phyloP scores from a whole-genome alignment of 169 alveolate genomes.

The Plasmodium vivax region DNA sequence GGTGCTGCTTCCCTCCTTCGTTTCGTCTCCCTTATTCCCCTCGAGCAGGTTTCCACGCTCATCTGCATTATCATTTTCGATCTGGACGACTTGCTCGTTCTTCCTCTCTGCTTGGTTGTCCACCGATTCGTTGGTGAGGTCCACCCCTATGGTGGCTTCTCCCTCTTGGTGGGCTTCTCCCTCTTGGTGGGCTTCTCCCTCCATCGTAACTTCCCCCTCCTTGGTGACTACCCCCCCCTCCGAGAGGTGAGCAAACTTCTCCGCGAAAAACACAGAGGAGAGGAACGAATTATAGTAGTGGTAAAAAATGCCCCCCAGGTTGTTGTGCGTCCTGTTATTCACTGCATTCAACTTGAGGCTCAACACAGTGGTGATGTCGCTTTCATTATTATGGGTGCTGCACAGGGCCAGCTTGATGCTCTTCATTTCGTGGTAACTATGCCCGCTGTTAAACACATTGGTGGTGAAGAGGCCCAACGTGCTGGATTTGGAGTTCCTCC shows the following conservation, averaged over 20 bases:
- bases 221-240: background rate
- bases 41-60: background rate
- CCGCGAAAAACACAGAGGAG: slow-evolving; percentile 23
- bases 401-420: slow-evolving; percentile 16
- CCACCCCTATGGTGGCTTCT: too few relatives aligned
- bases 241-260: background rate
- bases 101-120: background rate
- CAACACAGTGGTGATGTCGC: slow-evolving; percentile 19
- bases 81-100: background rate
- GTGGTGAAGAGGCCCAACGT: slow-evolving; percentile 1
- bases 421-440: slow-evolving; percentile 1
- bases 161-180: too few relatives aligned
- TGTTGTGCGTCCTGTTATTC: background rate
- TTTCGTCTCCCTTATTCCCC: background rate
- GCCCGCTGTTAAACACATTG: background rate
- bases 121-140: background rate
- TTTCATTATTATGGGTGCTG: slow-evolving; percentile 8
- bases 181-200: background rate
- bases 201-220: background rate
- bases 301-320: slow-evolving; percentile 13
- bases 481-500: background rate
- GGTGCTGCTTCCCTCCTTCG: background rate
- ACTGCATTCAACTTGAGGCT: slow-evolving; percentile 12
- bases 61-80: background rate
- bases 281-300: slow-evolving; percentile 35